These are phyloP conservation scores for Salvia rosmarinus DNA, from an alignment of 257 asterid genomes.

Conservation along the genomic window DNA sequence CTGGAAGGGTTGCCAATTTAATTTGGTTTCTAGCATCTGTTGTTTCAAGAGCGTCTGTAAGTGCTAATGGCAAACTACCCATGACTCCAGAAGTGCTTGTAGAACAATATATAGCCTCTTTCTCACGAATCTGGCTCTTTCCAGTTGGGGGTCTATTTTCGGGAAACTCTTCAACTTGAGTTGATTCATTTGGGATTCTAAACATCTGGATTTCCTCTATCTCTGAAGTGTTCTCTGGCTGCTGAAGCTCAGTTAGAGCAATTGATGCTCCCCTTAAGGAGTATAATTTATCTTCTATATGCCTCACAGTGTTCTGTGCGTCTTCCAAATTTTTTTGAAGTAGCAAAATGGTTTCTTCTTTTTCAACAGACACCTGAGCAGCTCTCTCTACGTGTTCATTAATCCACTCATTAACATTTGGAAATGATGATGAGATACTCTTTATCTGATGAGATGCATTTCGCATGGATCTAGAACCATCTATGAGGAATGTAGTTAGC, in stretches of 20 bases:
- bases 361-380: conserved; percentile 66
- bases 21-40: conserved; percentile 35
- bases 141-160: conserved; percentile 25
- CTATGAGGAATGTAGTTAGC: conserved; percentile 72
- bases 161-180: conserved; percentile 31
- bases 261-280: conserved; percentile 74
- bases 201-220: conserved; percentile 43
- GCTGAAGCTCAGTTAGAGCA: conserved; percentile 66
- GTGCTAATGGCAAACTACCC: conserved; percentile 20
- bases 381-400: conserved; percentile 74
- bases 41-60: conserved; percentile 27
- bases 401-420: conserved; percentile 65
- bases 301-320: conserved; percentile 63
- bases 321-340: conserved; percentile 76
- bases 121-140: too few relatives aligned
- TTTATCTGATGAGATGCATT: conserved; percentile 76
- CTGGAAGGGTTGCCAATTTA: conserved; percentile 39
- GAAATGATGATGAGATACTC: conserved; percentile 62
- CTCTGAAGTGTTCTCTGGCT: conserved; percentile 42
- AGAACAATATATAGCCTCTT: conserved; percentile 29
- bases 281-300: conserved; percentile 67
- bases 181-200: conserved; percentile 38
- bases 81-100: conserved; percentile 26
- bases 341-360: conserved; percentile 66
- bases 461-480: conserved; percentile 74